Percentiles rank a stretch among this genome's conserved stretches.
Conservation (phyloP, 768 basidiomycete species). For the Rhodotorula toruloides region DNA sequence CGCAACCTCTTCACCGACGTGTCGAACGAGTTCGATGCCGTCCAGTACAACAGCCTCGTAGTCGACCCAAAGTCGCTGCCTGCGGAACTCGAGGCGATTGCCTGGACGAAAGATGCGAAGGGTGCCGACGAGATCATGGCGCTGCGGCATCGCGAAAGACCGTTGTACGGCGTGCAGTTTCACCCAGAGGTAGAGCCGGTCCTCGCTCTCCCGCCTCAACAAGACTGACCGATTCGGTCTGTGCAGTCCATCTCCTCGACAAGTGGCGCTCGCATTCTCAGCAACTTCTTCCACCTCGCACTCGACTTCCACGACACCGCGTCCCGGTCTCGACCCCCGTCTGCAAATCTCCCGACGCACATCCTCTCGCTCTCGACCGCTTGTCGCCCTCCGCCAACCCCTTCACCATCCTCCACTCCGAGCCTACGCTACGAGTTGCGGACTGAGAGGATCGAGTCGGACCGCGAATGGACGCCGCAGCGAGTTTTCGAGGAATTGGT, state of each 20-base stretch:
- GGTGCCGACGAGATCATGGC: conserved; percentile 24
- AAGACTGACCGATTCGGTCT: too few species aligned
- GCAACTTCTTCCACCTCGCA: conserved; percentile 31
- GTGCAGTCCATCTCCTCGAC: conserved; percentile 33
- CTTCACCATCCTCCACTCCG: too few species aligned
- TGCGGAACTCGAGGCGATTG: conserved; percentile 21
- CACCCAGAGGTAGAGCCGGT: conserved; percentile 33
- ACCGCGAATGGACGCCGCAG: not conserved
- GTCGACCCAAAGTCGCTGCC: conserved; percentile 10
- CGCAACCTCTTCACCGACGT: conserved; percentile 14
- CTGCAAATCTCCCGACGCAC: conserved; percentile 4
- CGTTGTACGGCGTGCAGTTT: conserved; percentile 38
- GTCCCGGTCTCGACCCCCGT: not conserved
- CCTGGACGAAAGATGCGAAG: not conserved
- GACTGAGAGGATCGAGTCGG: not conserved
- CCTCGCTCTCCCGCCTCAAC: not conserved
- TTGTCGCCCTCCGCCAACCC: not conserved
- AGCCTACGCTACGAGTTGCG: conserved; percentile 21
- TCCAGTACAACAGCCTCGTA: conserved; percentile 37
- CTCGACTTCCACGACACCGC: not conserved
- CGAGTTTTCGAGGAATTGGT: conserved; percentile 24
- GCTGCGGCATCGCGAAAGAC: conserved; percentile 9
- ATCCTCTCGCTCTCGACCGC: conserved; percentile 14
- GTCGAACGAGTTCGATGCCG: conserved; percentile 16
- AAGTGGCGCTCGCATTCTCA: conserved; percentile 20